These are phyloP conservation scores for Mucor irregularis DNA, from an alignment of 371 early-diverging fungal species.

Conservation along the genomic window DNA sequence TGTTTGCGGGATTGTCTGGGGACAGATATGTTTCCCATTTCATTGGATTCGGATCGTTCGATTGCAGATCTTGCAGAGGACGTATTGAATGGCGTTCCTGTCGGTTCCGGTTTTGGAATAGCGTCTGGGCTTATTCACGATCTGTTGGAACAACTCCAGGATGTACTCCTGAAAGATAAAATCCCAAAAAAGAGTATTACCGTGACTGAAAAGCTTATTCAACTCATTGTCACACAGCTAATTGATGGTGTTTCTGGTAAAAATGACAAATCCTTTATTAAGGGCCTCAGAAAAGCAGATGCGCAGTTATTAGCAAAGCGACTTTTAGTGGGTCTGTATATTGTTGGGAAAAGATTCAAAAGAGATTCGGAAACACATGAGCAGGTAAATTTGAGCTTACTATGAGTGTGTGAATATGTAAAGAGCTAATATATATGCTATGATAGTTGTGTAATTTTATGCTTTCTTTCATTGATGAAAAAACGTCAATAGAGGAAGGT, in stretches of 20 bases:
- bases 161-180: constrained; percentile 12
- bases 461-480: constrained; percentile 3
- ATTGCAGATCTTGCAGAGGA: constrained; percentile 28
- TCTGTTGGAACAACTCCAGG: constrained; percentile 22
- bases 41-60: constrained; percentile 7
- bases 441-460: constrained; percentile 26
- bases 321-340: constrained; percentile 28
- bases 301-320: constrained; percentile 28
- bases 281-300: constrained; percentile 13
- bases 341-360: constrained; percentile 32
- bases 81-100: constrained; percentile 29
- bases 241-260: constrained; percentile 11
- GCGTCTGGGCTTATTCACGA: constrained; percentile 25
- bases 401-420: neutral
- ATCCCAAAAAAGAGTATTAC: constrained; percentile 4
- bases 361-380: constrained; percentile 16
- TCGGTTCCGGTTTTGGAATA: constrained; percentile 24
- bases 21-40: constrained; percentile 27
- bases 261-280: constrained; percentile 11
- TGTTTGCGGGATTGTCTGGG: constrained; percentile 38
- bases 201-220: constrained; percentile 9
- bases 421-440: neutral
- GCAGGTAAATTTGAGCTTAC: neutral
- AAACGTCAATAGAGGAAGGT: neutral
- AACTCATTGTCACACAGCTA: constrained; percentile 12